Base-by-base conservation (phyloP, 345 rosid genomes). In the Gossypium longicalyx region DNA sequence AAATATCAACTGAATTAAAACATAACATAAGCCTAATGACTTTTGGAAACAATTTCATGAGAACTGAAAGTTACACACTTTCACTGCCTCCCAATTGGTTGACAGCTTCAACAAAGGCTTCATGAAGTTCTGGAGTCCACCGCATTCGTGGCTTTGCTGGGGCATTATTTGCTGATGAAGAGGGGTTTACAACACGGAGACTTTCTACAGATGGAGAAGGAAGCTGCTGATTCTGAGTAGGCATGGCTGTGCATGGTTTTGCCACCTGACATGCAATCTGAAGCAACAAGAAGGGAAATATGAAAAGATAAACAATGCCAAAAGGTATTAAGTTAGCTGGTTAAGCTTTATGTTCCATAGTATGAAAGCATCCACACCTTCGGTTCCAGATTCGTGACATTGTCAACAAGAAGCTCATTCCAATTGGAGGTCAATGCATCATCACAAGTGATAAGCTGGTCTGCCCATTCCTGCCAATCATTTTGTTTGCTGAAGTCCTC, bases 121-220 rank as follows among this genome's bases (percentile, higher is more conserved):
- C 97, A 63, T 94, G 98, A 80, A 87, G 92, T 77, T 92, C 97
- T 34, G 89, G 94, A 7, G 97, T 94, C 98, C 98, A 94, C 51
- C 97, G 94, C 98, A 94, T 86, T 64, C 97, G 94, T 74, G 89
- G 82, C 83, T 92, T 94, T 66, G 89, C 81, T 76, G 88, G 81
- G 68, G 85, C 88, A 83, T 71, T 86, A 76, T 84, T 88, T 80
- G 84, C 83, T 29, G 94, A 78, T 41, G 93, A 85, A 67, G 83
- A 71, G 19, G 81, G 81, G 70, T 77, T 86, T 41, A 80, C 82
- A 80, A 79, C 85, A 71, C 87, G 76, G 12, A 64, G 80, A 78
- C 81, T 75, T 59, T 91, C 93, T 58, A 77, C 82, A 23, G 97
- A 85, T 48, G 89, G 78, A 72, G 91, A 79, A 70, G 86, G 85